phyloP scores from a whole-genome alignment of 768 basidiomycete genomes.

The Boletus rufocinnamomeus region DNA sequence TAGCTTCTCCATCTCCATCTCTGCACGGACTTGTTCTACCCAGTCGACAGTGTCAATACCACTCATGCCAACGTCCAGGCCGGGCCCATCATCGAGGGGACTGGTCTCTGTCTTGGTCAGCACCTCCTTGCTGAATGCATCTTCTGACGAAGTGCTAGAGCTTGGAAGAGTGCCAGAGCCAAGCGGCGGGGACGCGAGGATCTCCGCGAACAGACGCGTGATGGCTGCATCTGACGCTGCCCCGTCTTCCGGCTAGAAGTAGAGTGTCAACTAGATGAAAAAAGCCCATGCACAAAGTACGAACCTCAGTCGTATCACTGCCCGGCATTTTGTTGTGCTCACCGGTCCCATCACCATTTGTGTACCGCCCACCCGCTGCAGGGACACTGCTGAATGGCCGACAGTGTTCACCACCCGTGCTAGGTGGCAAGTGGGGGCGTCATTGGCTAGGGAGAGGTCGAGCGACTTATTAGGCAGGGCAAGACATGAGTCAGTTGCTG shows the following conservation, averaged over 20 bases:
- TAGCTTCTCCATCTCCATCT: slow-evolving; percentile 63
- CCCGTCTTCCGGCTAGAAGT: slow-evolving; percentile 49
- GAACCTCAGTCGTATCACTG: slow-evolving; percentile 38
- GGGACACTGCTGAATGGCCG: slow-evolving; percentile 64
- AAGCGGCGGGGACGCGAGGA: slow-evolving; percentile 38
- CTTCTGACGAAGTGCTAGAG: slow-evolving; percentile 36
- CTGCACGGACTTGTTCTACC: slow-evolving; percentile 35
- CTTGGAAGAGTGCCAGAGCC: slow-evolving; percentile 35
- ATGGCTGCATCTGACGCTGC: slow-evolving; percentile 44
- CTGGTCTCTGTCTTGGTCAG: slow-evolving; percentile 21
- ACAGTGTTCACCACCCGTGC: slow-evolving; percentile 93
- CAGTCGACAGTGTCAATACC: slow-evolving; percentile 27
- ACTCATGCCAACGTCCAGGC: slow-evolving; percentile 22
- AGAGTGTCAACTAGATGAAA: slow-evolving; percentile 21
- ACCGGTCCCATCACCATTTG: slow-evolving; percentile 31
- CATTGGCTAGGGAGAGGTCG: slow-evolving; percentile 36
- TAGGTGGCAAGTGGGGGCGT: slow-evolving; percentile 91
- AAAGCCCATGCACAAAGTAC: slow-evolving; percentile 23
- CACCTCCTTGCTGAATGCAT: slow-evolving; percentile 27
- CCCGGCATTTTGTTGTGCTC: slow-evolving; percentile 22
- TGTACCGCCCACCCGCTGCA: slow-evolving; percentile 84
- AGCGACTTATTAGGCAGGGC: slow-evolving; percentile 27
- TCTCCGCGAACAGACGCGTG: slow-evolving; percentile 37
- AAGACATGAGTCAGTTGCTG: slow-evolving; percentile 36
- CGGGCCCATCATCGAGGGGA: slow-evolving; percentile 14